Percentiles rank a stretch among this genome's conserved stretches.
These are phyloP conservation scores for Magnusiomyces ingens DNA, from an alignment of 1,139 yeast species.

Conservation along the genomic window DNA sequence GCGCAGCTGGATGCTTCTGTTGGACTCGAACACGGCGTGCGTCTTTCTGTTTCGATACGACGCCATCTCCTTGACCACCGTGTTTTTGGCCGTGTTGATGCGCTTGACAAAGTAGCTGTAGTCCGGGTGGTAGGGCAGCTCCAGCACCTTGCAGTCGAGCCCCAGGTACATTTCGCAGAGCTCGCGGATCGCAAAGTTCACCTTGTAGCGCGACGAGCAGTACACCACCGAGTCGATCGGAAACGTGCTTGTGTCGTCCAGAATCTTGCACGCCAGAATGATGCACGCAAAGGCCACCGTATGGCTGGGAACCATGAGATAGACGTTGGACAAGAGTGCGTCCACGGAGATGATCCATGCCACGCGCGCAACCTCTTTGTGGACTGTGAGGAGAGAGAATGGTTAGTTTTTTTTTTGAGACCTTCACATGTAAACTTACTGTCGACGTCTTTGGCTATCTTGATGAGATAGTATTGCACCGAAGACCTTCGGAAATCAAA, in stretches of 20 bases:
- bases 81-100: no score
- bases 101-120: no score
- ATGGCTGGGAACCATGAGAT: slow-evolving; percentile 71
- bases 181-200: slow-evolving; percentile 54
- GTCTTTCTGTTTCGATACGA: no score
- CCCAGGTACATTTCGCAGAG: slow-evolving; percentile 45
- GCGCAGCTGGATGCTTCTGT: no score
- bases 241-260: slow-evolving; percentile 20
- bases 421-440: slow-evolving; percentile 27
- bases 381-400: background rate
- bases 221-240: slow-evolving; percentile 24
- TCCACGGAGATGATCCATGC: slow-evolving; percentile 79
- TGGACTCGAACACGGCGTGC: no score
- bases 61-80: no score
- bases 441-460: slow-evolving; percentile 52
- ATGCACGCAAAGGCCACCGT: slow-evolving; percentile 68
- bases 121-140: background rate
- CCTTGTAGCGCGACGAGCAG: slow-evolving; percentile 34
- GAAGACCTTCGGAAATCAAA: slow-evolving; percentile 59
- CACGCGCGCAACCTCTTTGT: slow-evolving; percentile 29
- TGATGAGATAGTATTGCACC: slow-evolving; percentile 63
- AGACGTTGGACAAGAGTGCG: slow-evolving; percentile 62
- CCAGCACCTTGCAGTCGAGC: background rate
- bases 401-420: slow-evolving; percentile 18
- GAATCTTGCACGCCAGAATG: slow-evolving; percentile 42